Percentiles rank a stretch among this genome's conserved stretches.
Conservation (phyloP, 2,329 filamentous ascomycete genomes). For the Colletotrichum chlorophyti region DNA sequence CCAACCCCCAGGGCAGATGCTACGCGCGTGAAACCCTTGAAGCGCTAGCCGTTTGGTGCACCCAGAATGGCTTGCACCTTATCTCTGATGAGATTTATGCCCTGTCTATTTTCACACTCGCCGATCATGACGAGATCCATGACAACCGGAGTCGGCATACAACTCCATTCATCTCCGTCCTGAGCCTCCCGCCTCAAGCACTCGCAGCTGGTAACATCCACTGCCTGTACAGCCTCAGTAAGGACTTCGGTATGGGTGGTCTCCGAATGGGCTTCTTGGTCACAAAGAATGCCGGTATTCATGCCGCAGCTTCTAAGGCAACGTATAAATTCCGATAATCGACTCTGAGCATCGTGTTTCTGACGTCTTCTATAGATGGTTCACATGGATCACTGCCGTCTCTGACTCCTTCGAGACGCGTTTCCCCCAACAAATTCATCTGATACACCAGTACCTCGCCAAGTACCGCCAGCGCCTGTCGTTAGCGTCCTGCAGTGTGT, state of each 20-base stretch:
- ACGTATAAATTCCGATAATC: too few relatives aligned
- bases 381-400: slow-evolving; percentile 2
- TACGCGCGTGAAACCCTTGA: not conserved
- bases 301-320: too few relatives aligned
- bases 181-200: not conserved
- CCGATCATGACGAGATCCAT: too few relatives aligned
- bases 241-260: slow-evolving; percentile 14
- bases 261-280: slow-evolving; percentile 8
- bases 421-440: too few relatives aligned
- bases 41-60: slow-evolving; percentile 2
- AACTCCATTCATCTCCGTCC: slow-evolving; percentile 12
- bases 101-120: not conserved
- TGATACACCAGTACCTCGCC: too few relatives aligned
- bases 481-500: too few relatives aligned
- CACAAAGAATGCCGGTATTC: too few relatives aligned
- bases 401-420: not conserved
- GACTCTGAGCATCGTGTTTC: not conserved
- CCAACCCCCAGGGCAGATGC: not conserved
- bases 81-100: slow-evolving; percentile 11
- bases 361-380: not conserved
- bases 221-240: slow-evolving; percentile 13
- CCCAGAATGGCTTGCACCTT: not conserved
- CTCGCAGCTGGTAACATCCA: slow-evolving; percentile 2
- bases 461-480: too few relatives aligned
- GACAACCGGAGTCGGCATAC: too few relatives aligned